Evolutionary conservation across 2,329 filamentous ascomycete genomes (phyloP).

Genomic region (Botryotinia convoluta): DNA sequence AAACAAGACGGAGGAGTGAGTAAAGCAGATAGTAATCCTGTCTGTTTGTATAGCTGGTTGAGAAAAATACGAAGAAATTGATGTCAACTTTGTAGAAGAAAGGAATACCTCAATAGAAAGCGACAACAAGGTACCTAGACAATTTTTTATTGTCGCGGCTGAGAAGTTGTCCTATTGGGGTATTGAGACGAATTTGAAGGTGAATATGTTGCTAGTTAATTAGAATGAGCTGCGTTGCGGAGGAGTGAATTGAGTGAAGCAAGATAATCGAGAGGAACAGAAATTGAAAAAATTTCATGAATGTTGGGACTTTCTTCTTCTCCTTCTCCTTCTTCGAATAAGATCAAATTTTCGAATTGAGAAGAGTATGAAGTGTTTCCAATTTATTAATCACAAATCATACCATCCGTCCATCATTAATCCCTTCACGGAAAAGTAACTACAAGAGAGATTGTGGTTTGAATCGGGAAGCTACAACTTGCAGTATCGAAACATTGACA

Average conservation of each 20-base stretch:
- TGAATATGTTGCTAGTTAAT: not conserved
- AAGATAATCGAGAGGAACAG: not conserved
- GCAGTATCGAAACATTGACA: not conserved
- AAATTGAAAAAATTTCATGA: not conserved
- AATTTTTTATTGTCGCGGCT: not conserved
- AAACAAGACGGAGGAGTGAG: not conserved
- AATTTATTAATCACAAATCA: not conserved
- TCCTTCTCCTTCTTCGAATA: not conserved
- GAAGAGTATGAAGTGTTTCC: not conserved
- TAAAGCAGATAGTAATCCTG: not conserved
- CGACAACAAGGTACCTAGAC: not conserved
- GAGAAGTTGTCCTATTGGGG: not conserved
- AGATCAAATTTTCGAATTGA: not conserved
- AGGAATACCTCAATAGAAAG: not conserved
- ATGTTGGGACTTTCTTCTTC: not conserved
- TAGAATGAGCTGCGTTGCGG: not conserved
- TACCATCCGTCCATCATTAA: not conserved
- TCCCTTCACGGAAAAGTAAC: not conserved
- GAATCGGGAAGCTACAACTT: conserved; percentile 1
- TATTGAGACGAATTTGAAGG: not conserved
- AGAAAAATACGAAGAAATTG: not conserved
- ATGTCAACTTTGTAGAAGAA: not conserved
- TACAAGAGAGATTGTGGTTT: not conserved
- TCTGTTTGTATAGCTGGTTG: not conserved
- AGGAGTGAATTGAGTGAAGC: not conserved